Base-by-base conservation (phyloP, 2,329 filamentous ascomycete species). In the Fusarium guadeloupense region DNA sequence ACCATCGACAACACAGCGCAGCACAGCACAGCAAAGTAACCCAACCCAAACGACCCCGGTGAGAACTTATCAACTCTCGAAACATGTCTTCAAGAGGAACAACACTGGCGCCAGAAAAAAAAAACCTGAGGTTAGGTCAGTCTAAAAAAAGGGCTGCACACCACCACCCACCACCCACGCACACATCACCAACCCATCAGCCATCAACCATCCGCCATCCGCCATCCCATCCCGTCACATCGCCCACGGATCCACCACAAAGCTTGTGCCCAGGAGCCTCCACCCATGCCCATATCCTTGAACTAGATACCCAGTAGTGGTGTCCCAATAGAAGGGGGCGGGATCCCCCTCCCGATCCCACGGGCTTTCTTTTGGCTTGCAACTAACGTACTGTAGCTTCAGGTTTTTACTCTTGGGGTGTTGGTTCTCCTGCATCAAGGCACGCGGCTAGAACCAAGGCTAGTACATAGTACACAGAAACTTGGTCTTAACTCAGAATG, bases 91-190 rank as follows among this genome's bases (percentile, higher is more conserved):
- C 12, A 30, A 37, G 20, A 35, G 21, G 25, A 25, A 38, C 6
- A 43, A 61, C 58, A 46, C 56, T 61, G 58, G 35, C 42, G 23
- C 10, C 10, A 9, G 23, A 9, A 25, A 57, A 37, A 43, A 23
- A 34, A 45, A 46, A 23, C 26, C 21, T 28, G 50, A 31, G 30
- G 12, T 14, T 17, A 54, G 34, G 5, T 30, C 25, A 37, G 57
- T 47, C 56, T 64, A 58, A 65, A 59, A 64, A 62, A 62, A 65
- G 48, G 61, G 58, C 62, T 57, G 59, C 48, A 37, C 28, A 59
- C 40, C 42, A 43, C 44, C 46, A 34, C 34, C 44, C 34, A 48
- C 44, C 40, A 43, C 31, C 31, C 19, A 13, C 47, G 35, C 42
- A 33, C 47, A 49, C 42, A 40, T 45, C 59, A 59, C 50, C 51